phyloP scores from a whole-genome alignment of 2,329 filamentous ascomycete species.

The Claviceps pusilla region DNA sequence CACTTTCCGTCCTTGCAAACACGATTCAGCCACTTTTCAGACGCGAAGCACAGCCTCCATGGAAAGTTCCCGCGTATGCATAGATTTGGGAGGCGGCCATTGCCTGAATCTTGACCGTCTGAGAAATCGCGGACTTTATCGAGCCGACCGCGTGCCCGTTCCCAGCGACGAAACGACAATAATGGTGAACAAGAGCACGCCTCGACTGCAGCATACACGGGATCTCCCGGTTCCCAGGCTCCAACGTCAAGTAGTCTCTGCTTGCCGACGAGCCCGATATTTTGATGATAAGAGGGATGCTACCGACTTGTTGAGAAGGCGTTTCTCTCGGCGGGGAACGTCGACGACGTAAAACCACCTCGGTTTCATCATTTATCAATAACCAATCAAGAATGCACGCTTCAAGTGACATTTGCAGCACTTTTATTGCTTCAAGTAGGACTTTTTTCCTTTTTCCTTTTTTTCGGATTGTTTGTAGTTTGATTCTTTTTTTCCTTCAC shows the following conservation, averaged over 20 bases:
- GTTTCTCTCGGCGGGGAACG: background rate
- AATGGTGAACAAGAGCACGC: background rate
- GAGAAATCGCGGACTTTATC: background rate
- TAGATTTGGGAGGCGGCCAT: background rate
- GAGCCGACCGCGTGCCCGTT: background rate
- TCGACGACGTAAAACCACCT: background rate
- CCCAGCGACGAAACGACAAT: background rate
- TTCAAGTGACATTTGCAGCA: background rate
- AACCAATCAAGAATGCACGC: background rate
- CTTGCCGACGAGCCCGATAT: background rate
- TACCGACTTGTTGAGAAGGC: background rate
- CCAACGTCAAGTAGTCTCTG: background rate
- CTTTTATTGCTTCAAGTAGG: background rate
- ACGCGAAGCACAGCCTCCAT: background rate
- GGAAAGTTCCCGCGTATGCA: background rate
- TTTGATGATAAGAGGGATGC: background rate
- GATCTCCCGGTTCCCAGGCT: background rate
- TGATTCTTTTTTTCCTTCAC: slow-evolving; percentile 21
- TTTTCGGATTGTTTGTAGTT: background rate
- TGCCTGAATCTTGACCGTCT: background rate
- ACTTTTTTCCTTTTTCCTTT: background rate
- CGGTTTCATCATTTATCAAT: background rate
- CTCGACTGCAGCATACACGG: background rate
- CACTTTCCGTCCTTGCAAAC: background rate
- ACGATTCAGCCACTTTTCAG: background rate